Conservation (phyloP, 2,329 filamentous ascomycete species). For the Moelleriella libera region DNA sequence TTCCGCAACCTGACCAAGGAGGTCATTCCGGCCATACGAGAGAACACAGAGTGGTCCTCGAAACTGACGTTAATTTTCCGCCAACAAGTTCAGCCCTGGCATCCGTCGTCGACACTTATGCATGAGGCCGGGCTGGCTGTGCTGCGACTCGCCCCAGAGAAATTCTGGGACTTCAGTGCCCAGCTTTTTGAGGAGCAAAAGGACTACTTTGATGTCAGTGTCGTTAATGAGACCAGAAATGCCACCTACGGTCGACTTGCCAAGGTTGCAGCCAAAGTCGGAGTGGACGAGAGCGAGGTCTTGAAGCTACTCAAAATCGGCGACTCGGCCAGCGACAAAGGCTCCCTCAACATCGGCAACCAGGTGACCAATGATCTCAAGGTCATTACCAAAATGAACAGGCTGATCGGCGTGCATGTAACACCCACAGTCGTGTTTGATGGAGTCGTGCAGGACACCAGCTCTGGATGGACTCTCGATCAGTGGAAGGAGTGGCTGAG, state of each 20-base stretch:
- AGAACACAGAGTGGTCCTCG: slow-evolving; percentile 39
- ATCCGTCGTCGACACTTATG: slow-evolving; percentile 67
- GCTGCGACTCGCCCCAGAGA: slow-evolving; percentile 49
- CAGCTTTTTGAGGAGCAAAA: slow-evolving; percentile 52
- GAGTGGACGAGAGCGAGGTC: slow-evolving; percentile 56
- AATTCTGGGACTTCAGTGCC: slow-evolving; percentile 69
- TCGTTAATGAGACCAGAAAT: slow-evolving; percentile 77
- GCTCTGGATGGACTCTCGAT: slow-evolving; percentile 60
- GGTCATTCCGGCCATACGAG: slow-evolving; percentile 50
- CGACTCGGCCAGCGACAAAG: slow-evolving; percentile 52
- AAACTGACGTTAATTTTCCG: slow-evolving; percentile 69
- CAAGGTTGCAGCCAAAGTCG: slow-evolving; percentile 53
- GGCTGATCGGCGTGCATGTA: slow-evolving; percentile 74
- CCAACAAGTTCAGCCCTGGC: slow-evolving; percentile 90
- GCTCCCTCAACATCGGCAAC: slow-evolving; percentile 65
- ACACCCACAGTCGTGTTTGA: slow-evolving; percentile 85
- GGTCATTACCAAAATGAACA: slow-evolving; percentile 63
- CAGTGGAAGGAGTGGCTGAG: slow-evolving; percentile 80
- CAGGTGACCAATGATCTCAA: slow-evolving; percentile 75
- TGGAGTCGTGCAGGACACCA: slow-evolving; percentile 69
- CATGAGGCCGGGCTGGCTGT: slow-evolving; percentile 82
- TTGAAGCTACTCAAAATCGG: slow-evolving; percentile 55
- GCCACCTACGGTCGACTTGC: slow-evolving; percentile 69
- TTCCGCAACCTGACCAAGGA: slow-evolving; percentile 62
- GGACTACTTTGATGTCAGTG: slow-evolving; percentile 70